Percentiles rank a stretch among this genome's conserved stretches.
These are phyloP conservation scores for Mucor velutinosus DNA, from an alignment of 371 early-diverging fungal genomes.

Conservation along the genomic window DNA sequence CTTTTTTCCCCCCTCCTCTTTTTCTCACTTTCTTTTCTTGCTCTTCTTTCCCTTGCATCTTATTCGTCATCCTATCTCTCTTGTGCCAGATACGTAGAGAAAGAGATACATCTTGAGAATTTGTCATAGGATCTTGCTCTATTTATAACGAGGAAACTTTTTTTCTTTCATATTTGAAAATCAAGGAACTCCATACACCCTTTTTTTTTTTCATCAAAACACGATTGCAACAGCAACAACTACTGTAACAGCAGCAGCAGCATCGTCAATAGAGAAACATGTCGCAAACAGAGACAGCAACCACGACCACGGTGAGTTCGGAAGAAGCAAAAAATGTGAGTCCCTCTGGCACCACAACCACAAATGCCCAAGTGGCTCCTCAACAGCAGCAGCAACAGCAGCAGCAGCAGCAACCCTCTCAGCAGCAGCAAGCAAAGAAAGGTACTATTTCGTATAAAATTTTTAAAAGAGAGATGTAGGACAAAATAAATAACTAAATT, in stretches of 20 bases:
- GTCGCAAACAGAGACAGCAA: slow-evolving; percentile 26
- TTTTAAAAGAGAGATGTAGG: slow-evolving; percentile 12
- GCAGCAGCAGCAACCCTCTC: neutral
- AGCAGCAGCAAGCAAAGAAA: slow-evolving; percentile 9
- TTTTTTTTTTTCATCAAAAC: slow-evolving; percentile 1
- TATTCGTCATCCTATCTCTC: neutral
- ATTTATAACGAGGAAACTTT: slow-evolving; percentile 2
- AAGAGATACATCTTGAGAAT: neutral
- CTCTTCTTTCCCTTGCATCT: neutral
- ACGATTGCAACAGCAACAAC: neutral
- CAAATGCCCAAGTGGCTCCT: slow-evolving; percentile 20
- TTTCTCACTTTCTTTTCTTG: neutral
- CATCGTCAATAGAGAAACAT: slow-evolving; percentile 2
- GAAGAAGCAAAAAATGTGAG: slow-evolving; percentile 14
- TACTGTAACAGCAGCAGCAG: too few relatives aligned
- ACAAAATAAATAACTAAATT: slow-evolving; percentile 23
- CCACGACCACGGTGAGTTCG: neutral
- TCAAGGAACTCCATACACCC: neutral
- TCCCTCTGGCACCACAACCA: neutral
- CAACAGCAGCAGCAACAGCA: neutral
- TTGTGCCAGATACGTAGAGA: neutral
- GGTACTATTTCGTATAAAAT: slow-evolving; percentile 7
- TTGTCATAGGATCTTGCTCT: neutral
- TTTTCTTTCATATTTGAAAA: neutral
- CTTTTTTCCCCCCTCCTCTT: neutral